phyloP scores from a whole-genome alignment of 768 basidiomycete genomes.

The Tricholoma matsutake region DNA sequence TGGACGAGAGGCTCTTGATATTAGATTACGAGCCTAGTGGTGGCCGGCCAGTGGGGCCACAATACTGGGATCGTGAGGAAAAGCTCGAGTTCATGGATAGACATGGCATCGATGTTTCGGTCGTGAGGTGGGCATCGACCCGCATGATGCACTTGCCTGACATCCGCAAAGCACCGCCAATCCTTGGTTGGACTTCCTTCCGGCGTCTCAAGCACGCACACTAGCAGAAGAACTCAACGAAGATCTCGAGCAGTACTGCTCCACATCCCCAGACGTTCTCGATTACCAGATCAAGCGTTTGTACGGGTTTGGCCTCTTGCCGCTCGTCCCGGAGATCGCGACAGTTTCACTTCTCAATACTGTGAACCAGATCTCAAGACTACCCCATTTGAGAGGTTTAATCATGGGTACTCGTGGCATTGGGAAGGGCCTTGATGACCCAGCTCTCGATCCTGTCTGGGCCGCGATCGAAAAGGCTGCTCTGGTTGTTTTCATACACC shows the following conservation, averaged over 20 bases:
- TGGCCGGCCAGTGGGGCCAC: conserved; percentile 77
- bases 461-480: conserved; percentile 65
- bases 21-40: conserved; percentile 76
- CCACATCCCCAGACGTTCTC: conserved; percentile 49
- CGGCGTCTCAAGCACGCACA: conserved; percentile 58
- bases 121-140: conserved; percentile 55
- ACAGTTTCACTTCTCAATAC: conserved; percentile 56
- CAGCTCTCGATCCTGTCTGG: conserved; percentile 77
- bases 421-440: conserved; percentile 81
- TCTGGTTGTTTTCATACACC: conserved; percentile 81
- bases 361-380: conserved; percentile 59
- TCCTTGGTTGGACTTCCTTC: conserved; percentile 88
- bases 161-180: conserved; percentile 64
- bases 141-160: neutral
- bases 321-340: conserved; percentile 67
- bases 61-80: conserved; percentile 76
- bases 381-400: conserved; percentile 67
- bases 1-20: conserved; percentile 72
- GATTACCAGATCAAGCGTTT: conserved; percentile 53
- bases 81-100: conserved; percentile 84
- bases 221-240: conserved; percentile 72
- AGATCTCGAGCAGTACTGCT: conserved; percentile 78
- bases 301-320: conserved; percentile 83
- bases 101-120: conserved; percentile 76
- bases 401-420: conserved; percentile 82